Base-by-base conservation (phyloP, 108 stramenopile species). In the Cyclotella atomus region DNA sequence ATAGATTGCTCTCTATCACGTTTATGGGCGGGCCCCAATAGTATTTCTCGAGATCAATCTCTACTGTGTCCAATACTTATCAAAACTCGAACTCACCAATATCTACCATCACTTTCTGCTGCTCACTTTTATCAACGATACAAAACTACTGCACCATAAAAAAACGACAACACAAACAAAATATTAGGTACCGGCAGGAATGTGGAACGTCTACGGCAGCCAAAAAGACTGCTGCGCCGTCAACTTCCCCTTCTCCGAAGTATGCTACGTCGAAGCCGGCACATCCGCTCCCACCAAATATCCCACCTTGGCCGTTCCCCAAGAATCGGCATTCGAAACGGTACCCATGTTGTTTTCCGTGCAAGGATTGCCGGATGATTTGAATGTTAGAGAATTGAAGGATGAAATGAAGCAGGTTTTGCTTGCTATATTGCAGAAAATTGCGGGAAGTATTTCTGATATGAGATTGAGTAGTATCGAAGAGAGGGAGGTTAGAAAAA, bases 331-430 rank as follows among this genome's bases (percentile, higher is more conserved):
- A 21, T 68, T 68, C 23, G 75, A 67, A 38, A 38, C 35, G 8
- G 25, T 76, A 21, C 66, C 75, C n/a, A 20, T 76, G 0, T 36
- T 59, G 41, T 68, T 76, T 43, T 21, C 8, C 0, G 54, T 76
- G 19, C 28, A 46, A 5, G 38, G 66, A 19, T 25, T 76, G 34
- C 59, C 75, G 25, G 75, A 76, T 68, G 66, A 76, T 62, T 35
- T 61, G 20, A 55, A 61, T 5, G 61, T 67, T 24, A 32, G 59
- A n/a, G 25, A 61, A 8, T 44, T 76, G 0, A 68, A 61, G 66
- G 45, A 68, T 54, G 35, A 68, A 52, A 61, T 76, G 59, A 47
- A 59, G 29, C 19, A 14, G 17, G 46, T 62, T 2, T 60, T 68
- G 59, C 68, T 55, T 20, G 32, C 30, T 19, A 47, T 68, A 38